Evolutionary conservation across 2,329 filamentous ascomycete species (phyloP), one percentile per base, ranked within the genome.

Genomic region (Camptophora hylomeconis): DNA sequence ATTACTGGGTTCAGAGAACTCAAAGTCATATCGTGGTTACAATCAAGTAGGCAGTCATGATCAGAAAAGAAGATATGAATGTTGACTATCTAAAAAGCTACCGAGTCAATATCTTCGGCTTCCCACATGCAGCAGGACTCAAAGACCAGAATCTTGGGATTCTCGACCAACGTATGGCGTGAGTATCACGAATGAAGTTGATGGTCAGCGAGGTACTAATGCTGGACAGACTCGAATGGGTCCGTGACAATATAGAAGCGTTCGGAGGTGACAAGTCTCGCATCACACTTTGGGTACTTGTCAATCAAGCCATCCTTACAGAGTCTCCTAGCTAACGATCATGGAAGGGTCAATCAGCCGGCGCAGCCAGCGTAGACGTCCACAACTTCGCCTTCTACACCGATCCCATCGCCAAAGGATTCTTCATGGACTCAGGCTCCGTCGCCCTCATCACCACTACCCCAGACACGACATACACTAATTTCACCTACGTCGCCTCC

Each of bases 211-310:
- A n/a, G n/a, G n/a, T n/a, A n/a, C n/a, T n/a, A n/a, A n/a, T n/a
- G n/a, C n/a, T n/a, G n/a, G n/a, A 26, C 9, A 17, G 69, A 0
- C 42, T 70, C 0, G 59, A 69, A 45, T 71, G 67, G 67, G 46
- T 65, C 0, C 51, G 51, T 3, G 51, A 58, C 23, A 67, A 70
- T 41, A 62, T 69, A 14, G 54, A 42, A 6, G 46, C 48, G 1
- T 72, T 72, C 37, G 65, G 65, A 11, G 67, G 68, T 10, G 60
- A 67, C 35, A 48, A 57, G 2, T 26, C 45, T 2, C 47, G 48
- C n/a, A 63, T 67, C 36, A 54, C 54, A 0, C 49, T 65, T 11
- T 61, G 58, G 42, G 65, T 65, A 8, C 57, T n/a, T 65, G 44
- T 74, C 67, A 2, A 10, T 22, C 9, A 20, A 3, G 1, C 17